Conservation (phyloP, 805 yeast genomes). For the Isabelozyma pseudorhagii region DNA sequence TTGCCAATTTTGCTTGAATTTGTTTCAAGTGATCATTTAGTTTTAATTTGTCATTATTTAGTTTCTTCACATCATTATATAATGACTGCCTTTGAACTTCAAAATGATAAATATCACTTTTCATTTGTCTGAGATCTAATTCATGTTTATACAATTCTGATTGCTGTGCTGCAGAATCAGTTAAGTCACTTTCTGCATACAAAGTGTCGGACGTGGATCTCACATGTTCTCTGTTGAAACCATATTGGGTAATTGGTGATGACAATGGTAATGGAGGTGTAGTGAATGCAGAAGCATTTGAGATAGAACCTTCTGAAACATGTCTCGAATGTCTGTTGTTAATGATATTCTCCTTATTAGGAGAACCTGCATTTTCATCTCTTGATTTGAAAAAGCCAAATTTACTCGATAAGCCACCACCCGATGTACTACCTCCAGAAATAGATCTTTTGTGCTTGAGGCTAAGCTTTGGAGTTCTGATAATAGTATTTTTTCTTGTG, state of each 20-base stretch:
- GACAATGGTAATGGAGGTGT: constrained; percentile 45
- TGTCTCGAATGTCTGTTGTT: constrained; percentile 33
- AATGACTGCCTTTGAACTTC: constrained; percentile 20
- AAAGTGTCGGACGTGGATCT: constrained; percentile 46
- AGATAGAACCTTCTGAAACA: constrained; percentile 37
- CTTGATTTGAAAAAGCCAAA: constrained; percentile 31
- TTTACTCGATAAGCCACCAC: constrained; percentile 16
- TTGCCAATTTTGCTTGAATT: constrained; percentile 39
- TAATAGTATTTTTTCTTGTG: constrained; percentile 26
- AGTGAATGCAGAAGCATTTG: constrained; percentile 28
- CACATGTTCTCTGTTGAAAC: constrained; percentile 23
- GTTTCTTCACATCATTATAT: constrained; percentile 20
- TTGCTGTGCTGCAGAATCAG: neutral
- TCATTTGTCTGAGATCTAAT: constrained; percentile 9
- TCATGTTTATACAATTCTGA: constrained; percentile 1
- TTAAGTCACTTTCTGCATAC: constrained; percentile 11
- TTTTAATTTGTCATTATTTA: constrained; percentile 26
- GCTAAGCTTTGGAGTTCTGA: constrained; percentile 28
- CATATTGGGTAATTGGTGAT: constrained; percentile 14
- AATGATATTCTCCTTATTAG: neutral
- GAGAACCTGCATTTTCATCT: constrained; percentile 9
- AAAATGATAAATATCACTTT: constrained; percentile 39
- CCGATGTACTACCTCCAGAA: constrained; percentile 29
- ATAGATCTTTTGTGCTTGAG: constrained; percentile 39
- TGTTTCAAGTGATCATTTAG: constrained; percentile 34